Evolutionary conservation across 2,329 filamentous ascomycete genomes (phyloP), one percentile per base, ranked within the genome.

Genomic region (Aspergillus transmontanensis): DNA sequence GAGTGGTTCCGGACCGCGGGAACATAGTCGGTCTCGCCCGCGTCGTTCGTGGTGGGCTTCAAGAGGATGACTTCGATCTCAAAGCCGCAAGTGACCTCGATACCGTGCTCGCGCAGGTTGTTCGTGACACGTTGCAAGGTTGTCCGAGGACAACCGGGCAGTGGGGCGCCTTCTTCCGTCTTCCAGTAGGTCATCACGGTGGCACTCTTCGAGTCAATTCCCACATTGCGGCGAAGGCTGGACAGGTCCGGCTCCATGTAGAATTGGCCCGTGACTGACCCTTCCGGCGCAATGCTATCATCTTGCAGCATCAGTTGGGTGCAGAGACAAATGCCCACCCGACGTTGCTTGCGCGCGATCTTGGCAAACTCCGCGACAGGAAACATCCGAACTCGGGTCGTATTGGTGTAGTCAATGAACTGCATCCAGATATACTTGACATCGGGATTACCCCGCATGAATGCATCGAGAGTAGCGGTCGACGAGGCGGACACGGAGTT

Each of bases 11-110:
- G 82, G 9, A 84, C 85, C n/a, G 84, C 73, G 0, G 90, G 81
- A 1, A 77, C 69, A 64, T 81, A 77, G 4, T 76, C 75, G 2
- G 72, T 66, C 11, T 73, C 67, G 1, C 67, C 64, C 6, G 66
- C 67, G 19, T 75, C 66, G 30, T 76, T 69, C 9, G 72, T 69
- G 39, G 76, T 71, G 23, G 83, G 83, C 46, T 83, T 83, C 67
- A 94, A 80, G 66, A 96, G 88, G 1, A 91, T 83, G 11, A 95
- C 86, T 76, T 96, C 92, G 46, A 96, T 87, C 75, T 96, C 93
- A 68, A 95, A 96, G 0, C 92, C 93, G 19, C 93, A 77, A 0
- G 89, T 81, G 55, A 93, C 87, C 3, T 82, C 76, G 2, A 92
- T 80, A 1, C 82, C 81, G 43, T 82, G 76, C 6, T 86, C 80